Evolutionary conservation across 1,284 basidiomycete species (phyloP), one percentile per base, ranked within the genome.

Genomic region (Leccinum griseonigrum): DNA sequence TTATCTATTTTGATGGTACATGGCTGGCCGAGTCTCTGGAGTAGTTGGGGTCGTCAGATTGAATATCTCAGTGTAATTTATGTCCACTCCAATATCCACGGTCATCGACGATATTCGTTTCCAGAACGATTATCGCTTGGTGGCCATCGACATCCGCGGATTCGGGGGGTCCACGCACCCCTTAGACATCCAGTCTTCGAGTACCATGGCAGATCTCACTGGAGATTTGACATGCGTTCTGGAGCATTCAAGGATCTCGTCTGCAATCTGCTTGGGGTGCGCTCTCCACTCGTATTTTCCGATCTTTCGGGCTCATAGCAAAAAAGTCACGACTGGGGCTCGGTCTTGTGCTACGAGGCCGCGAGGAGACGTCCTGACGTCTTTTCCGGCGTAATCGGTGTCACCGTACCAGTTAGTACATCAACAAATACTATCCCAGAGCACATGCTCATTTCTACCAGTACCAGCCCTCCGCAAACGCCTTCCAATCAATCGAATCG

Each of bases 11-110:
- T 91, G 28, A 80, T 91, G 78, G 83, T 90, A 0, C 89, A 91
- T 66, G 89, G 88, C 2, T 91, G 88, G 88, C 89, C 88, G 1
- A 81, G 85, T 66, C 71, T 90, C 7, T 91, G 88, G 89, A 85
- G 83, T 58, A 83, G 82, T 26, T 91, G 88, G 89, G 79, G 83
- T 28, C 81, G 80, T 51, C 88, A 91, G 67, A 88, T 91, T 13
- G 73, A 83, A 58, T 81, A 83, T 63, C 85, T 90, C 70, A 72
- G 84, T 75, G 87, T 83, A 65, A 26, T 66, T 57, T 1, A 13
- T 40, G 3, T 11, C 28, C 28, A 4, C 0, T 18, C 4, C 11
- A 13, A 3, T 18, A 28, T 52, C 18, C 16, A 14, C 8, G 18
- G 4, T 40, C 31, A 11, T 22, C 16, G n/a, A 22, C 16, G 4